Evolutionary conservation across 345 rosid genomes (phyloP), one percentile per base, ranked within the genome.

Genomic region (Camelina laxa): DNA sequence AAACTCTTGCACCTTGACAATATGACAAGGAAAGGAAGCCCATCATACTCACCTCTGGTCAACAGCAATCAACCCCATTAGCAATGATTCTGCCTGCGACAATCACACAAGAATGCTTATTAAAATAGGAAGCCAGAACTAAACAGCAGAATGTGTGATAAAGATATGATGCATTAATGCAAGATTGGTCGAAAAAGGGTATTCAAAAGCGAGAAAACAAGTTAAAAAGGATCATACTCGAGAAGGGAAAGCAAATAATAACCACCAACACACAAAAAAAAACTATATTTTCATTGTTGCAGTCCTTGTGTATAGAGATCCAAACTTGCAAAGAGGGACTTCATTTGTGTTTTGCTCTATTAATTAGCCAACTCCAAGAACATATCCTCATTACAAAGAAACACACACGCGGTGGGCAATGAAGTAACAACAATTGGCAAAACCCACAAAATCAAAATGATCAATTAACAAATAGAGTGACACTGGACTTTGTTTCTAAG

Each of bases 11-110:
- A 27, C 13, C 17, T 21, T 3, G 15, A 35, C 6, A 10, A 48
- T 22, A 20, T 0, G 2, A 31, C 48, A 24, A 10, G 0, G 35
- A 33, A 70, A 10, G 4, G 8, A n/a, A 14, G 41, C 24, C 50
- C 4, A 0, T 68, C 11, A 38, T 24, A 57, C 50, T 57, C 58
- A 88, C 89, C 87, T 83, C 77, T 86, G 57, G 38, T 83, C 84
- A 11, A 70, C 64, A 44, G 74, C 67, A 59, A 64, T 70, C 67
- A 83, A 56, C 50, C 83, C 82, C 6, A 73, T 54, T 76, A 82
- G 56, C 60, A 83, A 21, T 1, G 67, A 64, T 71, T 77, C 83
- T n/a, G 78, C 78, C 87, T 82, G 75, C 6, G 7, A 49, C 4
- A 11, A 68, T 59, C 38, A 49, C 61, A 33, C 59, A 51, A 75